A percentile compares a stretch with the other conserved stretches of the same genome.
Evolutionary conservation across 805 yeast genomes (phyloP).

Genomic region (Yarrowia bubula): DNA sequence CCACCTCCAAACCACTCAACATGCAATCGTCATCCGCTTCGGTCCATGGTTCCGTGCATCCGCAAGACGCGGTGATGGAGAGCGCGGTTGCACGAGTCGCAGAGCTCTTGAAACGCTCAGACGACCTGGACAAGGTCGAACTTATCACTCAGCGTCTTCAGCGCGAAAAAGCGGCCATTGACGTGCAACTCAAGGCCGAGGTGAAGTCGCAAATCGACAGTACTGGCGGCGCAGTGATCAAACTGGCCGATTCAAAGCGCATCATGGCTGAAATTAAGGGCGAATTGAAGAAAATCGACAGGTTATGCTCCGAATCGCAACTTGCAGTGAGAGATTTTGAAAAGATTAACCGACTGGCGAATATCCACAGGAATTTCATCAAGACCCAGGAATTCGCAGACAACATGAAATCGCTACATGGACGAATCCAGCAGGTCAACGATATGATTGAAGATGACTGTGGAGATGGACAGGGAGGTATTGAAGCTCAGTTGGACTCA

Average conservation of each 20-base stretch:
- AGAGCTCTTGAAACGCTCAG: conserved; percentile 35
- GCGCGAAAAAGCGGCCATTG: conserved; percentile 69
- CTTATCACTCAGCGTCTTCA: conserved; percentile 39
- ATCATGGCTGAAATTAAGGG: conserved; percentile 42
- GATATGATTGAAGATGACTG: conserved; percentile 50
- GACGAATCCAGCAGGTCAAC: conserved; percentile 51
- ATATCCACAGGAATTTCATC: conserved; percentile 66
- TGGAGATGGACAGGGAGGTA: conserved; percentile 41
- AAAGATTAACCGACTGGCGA: conserved; percentile 63
- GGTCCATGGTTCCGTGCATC: conserved; percentile 12
- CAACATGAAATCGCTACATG: conserved; percentile 57
- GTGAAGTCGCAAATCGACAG: conserved; percentile 63
- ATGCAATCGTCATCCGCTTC: conserved; percentile 25
- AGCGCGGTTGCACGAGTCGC: conserved; percentile 33
- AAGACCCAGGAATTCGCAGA: conserved; percentile 64
- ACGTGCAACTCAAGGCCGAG: conserved; percentile 68
- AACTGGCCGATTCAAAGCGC: conserved; percentile 42
- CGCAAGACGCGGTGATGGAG: conserved; percentile 22
- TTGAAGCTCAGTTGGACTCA: conserved; percentile 43
- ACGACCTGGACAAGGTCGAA: conserved; percentile 40
- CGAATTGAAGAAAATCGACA: conserved; percentile 42
- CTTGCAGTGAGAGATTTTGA: conserved; percentile 65
- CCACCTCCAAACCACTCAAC: background rate
- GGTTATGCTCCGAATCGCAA: conserved; percentile 54
- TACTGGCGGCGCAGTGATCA: conserved; percentile 45